Evolutionary conservation across 495 filamentous ascomycete genomes (phyloP).

Genomic region (Penicillium canescens): DNA sequence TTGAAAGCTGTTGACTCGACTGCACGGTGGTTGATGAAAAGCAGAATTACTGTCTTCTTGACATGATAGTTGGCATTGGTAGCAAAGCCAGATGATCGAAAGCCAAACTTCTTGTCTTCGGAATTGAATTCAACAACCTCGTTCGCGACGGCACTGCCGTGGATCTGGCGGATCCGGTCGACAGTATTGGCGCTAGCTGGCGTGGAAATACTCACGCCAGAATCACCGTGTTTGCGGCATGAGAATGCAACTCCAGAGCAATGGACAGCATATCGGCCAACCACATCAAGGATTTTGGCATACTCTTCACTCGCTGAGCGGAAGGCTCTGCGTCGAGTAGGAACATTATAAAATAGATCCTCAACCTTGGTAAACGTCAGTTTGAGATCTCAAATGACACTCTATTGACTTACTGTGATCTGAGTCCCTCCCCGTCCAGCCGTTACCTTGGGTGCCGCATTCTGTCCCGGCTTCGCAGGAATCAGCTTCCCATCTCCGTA

Average conservation of each 20-base stretch:
- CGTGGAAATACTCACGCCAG: slow-evolving; percentile 76
- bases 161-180: slow-evolving; percentile 87
- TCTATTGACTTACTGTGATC: slow-evolving; percentile 66
- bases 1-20: slow-evolving; percentile 91
- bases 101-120: slow-evolving; percentile 76
- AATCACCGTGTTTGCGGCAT: slow-evolving; percentile 94
- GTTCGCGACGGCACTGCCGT: slow-evolving; percentile 83
- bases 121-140: slow-evolving; percentile 79
- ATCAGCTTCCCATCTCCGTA: slow-evolving; percentile 84
- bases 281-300: slow-evolving; percentile 94
- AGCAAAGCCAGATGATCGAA: slow-evolving; percentile 75
- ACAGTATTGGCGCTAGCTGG: slow-evolving; percentile 65
- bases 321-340: slow-evolving; percentile 85
- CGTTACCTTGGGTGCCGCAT: slow-evolving; percentile 79
- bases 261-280: slow-evolving; percentile 94
- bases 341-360: slow-evolving; percentile 96
- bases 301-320: slow-evolving; percentile 93
- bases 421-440: slow-evolving; percentile 95
- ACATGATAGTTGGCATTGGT: slow-evolving; percentile 97
- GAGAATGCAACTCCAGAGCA: slow-evolving; percentile 88
- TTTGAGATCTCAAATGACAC: neutral
- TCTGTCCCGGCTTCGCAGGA: slow-evolving; percentile 90
- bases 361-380: slow-evolving; percentile 62
- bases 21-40: slow-evolving; percentile 98
- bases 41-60: slow-evolving; percentile 82